These are phyloP conservation scores for Fusarium virguliforme DNA, from an alignment of 2,329 filamentous ascomycete species.

Conservation along the genomic window DNA sequence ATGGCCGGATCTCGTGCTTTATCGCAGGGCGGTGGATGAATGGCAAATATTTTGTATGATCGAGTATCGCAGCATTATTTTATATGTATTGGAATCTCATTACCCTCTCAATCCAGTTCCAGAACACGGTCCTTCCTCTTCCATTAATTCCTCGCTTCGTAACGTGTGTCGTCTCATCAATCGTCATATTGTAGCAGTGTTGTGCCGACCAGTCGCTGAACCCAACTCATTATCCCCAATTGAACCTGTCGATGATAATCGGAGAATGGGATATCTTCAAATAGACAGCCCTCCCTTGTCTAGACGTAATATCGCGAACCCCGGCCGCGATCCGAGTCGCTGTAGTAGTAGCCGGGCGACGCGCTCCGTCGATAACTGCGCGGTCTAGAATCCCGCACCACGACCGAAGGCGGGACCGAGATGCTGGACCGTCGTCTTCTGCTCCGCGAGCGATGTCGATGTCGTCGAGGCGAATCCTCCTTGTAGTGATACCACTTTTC, in stretches of 20 bases:
- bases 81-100: background rate
- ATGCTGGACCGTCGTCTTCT: conserved; percentile 47
- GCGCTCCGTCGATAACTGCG: conserved; percentile 38
- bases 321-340: conserved; percentile 37
- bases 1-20: background rate
- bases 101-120: too few relatives aligned
- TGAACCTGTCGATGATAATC: background rate
- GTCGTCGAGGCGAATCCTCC: conserved; percentile 42
- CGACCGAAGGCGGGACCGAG: conserved; percentile 47
- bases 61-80: background rate
- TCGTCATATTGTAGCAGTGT: conserved; percentile 21
- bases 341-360: conserved; percentile 40
- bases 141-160: background rate
- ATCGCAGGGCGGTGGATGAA: background rate
- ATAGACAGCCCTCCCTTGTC: background rate
- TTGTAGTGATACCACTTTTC: conserved; percentile 56
- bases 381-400: conserved; percentile 42
- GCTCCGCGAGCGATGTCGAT: conserved; percentile 48
- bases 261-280: background rate
- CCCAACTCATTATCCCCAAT: background rate
- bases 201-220: background rate
- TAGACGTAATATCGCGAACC: conserved; percentile 39
- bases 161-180: conserved; percentile 31
- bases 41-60: too few relatives aligned
- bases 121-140: background rate